These are phyloP conservation scores for Microbotryum saponariae DNA, from an alignment of 1,284 basidiomycete genomes.

Conservation along the genomic window DNA sequence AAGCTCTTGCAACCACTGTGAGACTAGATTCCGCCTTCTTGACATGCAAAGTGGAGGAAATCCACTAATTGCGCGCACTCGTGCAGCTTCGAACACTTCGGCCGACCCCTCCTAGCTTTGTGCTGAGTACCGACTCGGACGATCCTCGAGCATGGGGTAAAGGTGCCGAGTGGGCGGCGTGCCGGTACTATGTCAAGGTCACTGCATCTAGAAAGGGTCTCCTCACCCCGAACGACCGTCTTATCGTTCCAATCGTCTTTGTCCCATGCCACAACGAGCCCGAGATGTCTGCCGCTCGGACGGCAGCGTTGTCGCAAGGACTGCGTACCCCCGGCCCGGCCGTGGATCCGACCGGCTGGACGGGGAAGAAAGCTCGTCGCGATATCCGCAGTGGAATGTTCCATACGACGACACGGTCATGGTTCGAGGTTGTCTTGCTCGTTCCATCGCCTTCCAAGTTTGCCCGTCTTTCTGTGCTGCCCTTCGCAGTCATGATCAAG, in stretches of 20 bases:
- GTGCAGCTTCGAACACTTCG: not conserved
- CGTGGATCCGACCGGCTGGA: constrained; percentile 25
- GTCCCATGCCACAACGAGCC: constrained; percentile 19
- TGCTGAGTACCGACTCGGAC: not conserved
- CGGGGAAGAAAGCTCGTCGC: constrained; percentile 14
- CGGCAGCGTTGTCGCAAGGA: not conserved
- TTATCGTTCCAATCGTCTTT: constrained; percentile 27
- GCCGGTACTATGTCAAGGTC: constrained; percentile 31
- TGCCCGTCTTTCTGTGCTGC: constrained; percentile 10
- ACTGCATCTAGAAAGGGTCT: constrained; percentile 24
- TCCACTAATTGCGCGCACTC: not conserved
- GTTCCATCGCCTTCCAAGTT: constrained; percentile 12
- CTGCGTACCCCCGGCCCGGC: not conserved
- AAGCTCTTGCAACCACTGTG: too few species aligned
- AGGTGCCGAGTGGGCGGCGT: constrained; percentile 6
- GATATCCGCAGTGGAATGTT: constrained; percentile 10
- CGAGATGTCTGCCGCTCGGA: constrained; percentile 5
- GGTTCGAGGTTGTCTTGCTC: constrained; percentile 14
- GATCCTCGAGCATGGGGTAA: not conserved
- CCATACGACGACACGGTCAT: not conserved
- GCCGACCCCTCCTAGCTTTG: not conserved
- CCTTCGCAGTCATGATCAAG: constrained; percentile 4
- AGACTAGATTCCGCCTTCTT: too few species aligned
- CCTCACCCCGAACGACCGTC: constrained; percentile 27
- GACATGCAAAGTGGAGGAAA: not conserved